These are phyloP conservation scores for Gnaphalium uliginosum DNA, from an alignment of 129 eudicot genomes.

Conservation along the genomic window DNA sequence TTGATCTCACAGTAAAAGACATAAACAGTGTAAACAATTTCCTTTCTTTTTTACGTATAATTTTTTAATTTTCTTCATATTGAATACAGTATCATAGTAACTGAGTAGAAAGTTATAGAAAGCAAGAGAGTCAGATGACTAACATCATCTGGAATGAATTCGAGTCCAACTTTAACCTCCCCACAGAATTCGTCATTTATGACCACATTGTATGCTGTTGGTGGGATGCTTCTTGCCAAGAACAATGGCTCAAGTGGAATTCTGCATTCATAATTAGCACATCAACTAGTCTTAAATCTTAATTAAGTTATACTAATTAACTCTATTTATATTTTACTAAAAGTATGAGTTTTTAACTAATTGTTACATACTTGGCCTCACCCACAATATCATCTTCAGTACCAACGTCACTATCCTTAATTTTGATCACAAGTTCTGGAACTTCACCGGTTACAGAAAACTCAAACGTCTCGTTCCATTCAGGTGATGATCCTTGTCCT, in stretches of 20 bases:
- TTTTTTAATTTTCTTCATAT: background rate
- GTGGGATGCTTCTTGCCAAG: slow-evolving; percentile 58
- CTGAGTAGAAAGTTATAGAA: too few species aligned
- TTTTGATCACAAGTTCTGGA: slow-evolving; percentile 51
- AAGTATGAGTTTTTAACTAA: background rate
- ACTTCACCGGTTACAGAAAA: slow-evolving; percentile 48
- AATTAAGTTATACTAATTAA: background rate
- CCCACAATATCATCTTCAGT: slow-evolving; percentile 68
- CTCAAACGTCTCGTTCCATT: slow-evolving; percentile 77
- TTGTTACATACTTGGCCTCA: slow-evolving; percentile 52
- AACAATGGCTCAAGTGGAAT: slow-evolving; percentile 61
- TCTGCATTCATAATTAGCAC: slow-evolving; percentile 38
- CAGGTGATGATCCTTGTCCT: slow-evolving; percentile 78
- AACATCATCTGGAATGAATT: slow-evolving; percentile 84
- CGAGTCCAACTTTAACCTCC: slow-evolving; percentile 68
- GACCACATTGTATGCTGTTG: slow-evolving; percentile 68
- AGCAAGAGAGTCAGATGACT: slow-evolving; percentile 20
- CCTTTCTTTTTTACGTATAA: too few species aligned
- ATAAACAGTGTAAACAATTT: background rate
- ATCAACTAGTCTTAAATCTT: background rate
- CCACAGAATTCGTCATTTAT: slow-evolving; percentile 65
- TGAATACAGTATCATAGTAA: background rate
- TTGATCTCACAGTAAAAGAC: background rate
- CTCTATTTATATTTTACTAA: background rate
- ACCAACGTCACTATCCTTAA: slow-evolving; percentile 65